Evolutionary conservation across 2,329 filamentous ascomycete genomes (phyloP).

Genomic region (Pseudogymnoascus sp.): DNA sequence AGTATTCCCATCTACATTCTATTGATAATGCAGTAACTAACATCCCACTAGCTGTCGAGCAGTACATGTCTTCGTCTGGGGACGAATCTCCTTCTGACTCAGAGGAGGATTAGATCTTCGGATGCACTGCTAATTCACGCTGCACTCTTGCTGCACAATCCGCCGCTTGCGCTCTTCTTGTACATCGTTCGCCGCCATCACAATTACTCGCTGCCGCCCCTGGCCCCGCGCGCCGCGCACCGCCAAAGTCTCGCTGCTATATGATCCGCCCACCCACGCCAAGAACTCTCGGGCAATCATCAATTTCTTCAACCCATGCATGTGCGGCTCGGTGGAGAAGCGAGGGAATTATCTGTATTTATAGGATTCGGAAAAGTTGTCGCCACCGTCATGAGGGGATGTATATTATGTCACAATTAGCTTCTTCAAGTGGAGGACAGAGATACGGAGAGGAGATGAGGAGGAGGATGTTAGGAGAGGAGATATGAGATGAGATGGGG

Average conservation of each 20-base stretch:
- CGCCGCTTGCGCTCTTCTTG: conserved; percentile 2
- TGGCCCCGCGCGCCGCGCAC: background rate
- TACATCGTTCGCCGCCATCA: conserved; percentile 1
- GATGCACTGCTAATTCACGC: background rate
- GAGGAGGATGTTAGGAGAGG: background rate
- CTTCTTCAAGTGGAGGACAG: background rate
- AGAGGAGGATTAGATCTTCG: conserved; percentile 34
- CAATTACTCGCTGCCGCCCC: background rate
- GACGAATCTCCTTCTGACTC: conserved; percentile 44
- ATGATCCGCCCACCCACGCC: background rate
- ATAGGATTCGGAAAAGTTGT: conserved; percentile 4
- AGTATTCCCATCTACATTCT: conserved; percentile 12
- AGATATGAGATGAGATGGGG: background rate
- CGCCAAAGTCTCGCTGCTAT: background rate
- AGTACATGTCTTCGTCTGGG: conserved; percentile 38
- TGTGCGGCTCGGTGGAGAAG: background rate
- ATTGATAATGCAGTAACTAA: conserved; percentile 13
- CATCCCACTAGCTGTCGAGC: conserved; percentile 21
- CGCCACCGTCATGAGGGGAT: background rate
- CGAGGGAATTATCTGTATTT: background rate
- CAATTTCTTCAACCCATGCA: background rate
- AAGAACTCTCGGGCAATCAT: background rate
- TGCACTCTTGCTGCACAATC: background rate
- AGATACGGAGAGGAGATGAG: background rate
- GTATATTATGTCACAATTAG: conserved; percentile 5